Evolutionary conservation across 345 rosid species (phyloP), one percentile per base, ranked within the genome.

Genomic region (Dipteronia sinensis): DNA sequence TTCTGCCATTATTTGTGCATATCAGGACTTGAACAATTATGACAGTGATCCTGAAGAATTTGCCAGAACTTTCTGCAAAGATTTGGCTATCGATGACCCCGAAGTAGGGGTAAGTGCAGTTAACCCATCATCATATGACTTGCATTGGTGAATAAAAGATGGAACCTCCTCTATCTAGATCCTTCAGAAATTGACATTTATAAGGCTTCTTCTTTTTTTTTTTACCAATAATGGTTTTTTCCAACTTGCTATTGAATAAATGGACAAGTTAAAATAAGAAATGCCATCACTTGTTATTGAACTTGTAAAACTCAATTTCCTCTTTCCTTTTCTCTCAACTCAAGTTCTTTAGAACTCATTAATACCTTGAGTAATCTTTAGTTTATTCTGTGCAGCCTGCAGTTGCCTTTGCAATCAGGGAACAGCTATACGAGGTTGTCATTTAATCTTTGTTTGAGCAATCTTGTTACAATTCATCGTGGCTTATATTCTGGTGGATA

Each of bases 1-100:
- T 49, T 49, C 61, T 25, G 22, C 49, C 10, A 29, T 58, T 58
- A 7, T 72, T n/a, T 31, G 23, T 74, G 65, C 19, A 62, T 80
- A 78, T 65, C 86, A 92, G 98, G 97, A 96, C 85, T 84, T 94
- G 81, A 96, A 96, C 89, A 92, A 94, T 81, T 91, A 88, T 80
- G 95, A 94, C 55, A 94, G 97, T 85, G 97, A 94, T 78, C 99
- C 97, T 70, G 98, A 96, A 86, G 95, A 89, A 72, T 94, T 96
- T 69, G 97, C 97, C 71, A 86, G 89, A 83, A 91, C 94, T 78
- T 91, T 96, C 80, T 92, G 98, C 82, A 85, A 81, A 78, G 98
- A 94, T 88, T 78, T 96, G 89, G 91, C 80, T 67, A 88, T 96
- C 81, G 85, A 86, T 79, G 99, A 94, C 86, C 99, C 97, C 76